These are phyloP conservation scores for Podospora tetraspora DNA, from an alignment of 495 filamentous ascomycete species.

Conservation along the genomic window DNA sequence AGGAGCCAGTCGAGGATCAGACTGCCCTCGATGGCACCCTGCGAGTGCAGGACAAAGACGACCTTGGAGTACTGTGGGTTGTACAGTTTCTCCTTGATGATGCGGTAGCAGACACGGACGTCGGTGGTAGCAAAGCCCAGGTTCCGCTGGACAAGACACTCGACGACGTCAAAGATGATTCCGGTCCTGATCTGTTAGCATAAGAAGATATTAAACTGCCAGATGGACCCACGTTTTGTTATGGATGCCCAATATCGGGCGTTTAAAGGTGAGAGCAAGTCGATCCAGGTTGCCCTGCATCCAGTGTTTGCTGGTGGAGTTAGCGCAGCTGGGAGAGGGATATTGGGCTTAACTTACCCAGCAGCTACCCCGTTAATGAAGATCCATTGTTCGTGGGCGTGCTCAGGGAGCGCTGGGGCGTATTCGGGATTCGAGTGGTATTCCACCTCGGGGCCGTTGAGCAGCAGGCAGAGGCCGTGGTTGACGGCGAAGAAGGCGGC, in stretches of 20 bases:
- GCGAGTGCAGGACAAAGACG: conserved; percentile 73
- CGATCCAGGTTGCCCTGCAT: conserved; percentile 66
- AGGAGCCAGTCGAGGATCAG: conserved; percentile 76
- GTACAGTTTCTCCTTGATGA: conserved; percentile 55
- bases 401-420: conserved; percentile 36
- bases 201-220: background rate
- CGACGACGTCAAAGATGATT: conserved; percentile 66
- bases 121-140: conserved; percentile 68
- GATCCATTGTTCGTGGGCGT: conserved; percentile 63
- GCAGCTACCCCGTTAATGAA: conserved; percentile 67
- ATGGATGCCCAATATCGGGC: conserved; percentile 73
- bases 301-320: conserved; percentile 44
- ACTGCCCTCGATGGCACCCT: conserved; percentile 73
- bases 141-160: conserved; percentile 72
- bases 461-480: conserved; percentile 41
- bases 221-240: conserved; percentile 57
- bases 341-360: conserved; percentile 38
- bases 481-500: conserved; percentile 42
- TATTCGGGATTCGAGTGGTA: conserved; percentile 42
- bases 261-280: conserved; percentile 66
- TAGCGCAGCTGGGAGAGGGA: background rate
- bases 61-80: conserved; percentile 60
- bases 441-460: conserved; percentile 45
- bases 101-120: conserved; percentile 52
- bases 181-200: conserved; percentile 34